Base-by-base conservation (phyloP, 2,329 filamentous ascomycete species). In the Colletotrichum sp. region DNA sequence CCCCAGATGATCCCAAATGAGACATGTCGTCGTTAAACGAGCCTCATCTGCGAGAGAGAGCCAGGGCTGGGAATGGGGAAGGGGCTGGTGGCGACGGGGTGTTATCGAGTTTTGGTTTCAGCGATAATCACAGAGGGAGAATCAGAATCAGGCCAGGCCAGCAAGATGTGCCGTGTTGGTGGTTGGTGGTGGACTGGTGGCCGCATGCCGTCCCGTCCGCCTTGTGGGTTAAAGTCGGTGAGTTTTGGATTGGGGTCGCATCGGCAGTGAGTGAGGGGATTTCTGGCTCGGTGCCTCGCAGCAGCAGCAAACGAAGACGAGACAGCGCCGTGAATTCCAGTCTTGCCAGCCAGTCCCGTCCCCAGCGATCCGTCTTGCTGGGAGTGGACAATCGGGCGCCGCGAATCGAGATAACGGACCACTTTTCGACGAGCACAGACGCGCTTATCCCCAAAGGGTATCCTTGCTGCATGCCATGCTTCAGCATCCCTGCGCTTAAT, bases 171-270 rank as follows among this genome's bases (percentile, higher is more conserved):
- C 44, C 44, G 44, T 13, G 44, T 21, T 52, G 44, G 39, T 26
- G 39, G 64, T 67, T 67, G 64, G 63, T 21, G 59, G 39, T 49
- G 39, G 28, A 34, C 39, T 36, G 60, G 44, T 52, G 44, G 44
- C 44, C n/a, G 44, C n/a, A 52, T 64, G 34, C 32, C 34, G n/a
- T 34, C 13, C 39, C 24, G 64, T 67, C 49, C 15, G 63, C 55
- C 57, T 75, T 71, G 72, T 68, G 52, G 72, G 64, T 57, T 72
- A 70, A 52, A 63, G 72, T 72, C 72, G 72, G 72, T 75, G 72
- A 75, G 72, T 75, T 72, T 72, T 72, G 68, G 63, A 75, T 67
- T 63, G 34, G 72, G 36, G 55, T 75, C 62, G 36, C 69, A 68
- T 75, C 69, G 69, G 63, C 55, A 72, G 52, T 75, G 52, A 55